phyloP scores from a whole-genome alignment of 306 rosid genomes.

The Castanea mollissima region DNA sequence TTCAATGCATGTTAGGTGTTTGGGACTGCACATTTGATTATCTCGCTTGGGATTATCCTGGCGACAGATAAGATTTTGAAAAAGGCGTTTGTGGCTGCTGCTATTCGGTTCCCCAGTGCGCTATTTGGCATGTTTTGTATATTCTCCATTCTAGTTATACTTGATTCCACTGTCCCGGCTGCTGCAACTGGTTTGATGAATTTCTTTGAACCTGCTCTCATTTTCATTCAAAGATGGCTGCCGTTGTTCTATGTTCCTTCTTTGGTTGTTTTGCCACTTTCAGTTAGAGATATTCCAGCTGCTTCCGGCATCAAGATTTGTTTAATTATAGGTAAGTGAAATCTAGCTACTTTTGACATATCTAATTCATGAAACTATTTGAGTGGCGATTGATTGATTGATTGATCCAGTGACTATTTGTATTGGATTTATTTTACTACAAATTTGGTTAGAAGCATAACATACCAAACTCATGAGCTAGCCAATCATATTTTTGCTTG shows the following conservation, averaged over 20 bases:
- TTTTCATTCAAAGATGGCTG: constrained; percentile 94
- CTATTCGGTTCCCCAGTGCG: constrained; percentile 88
- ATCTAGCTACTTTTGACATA: not conserved
- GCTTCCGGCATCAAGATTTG: constrained; percentile 86
- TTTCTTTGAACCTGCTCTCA: constrained; percentile 81
- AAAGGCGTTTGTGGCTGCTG: constrained; percentile 65
- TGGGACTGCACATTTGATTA: constrained; percentile 55
- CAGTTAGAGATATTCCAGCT: constrained; percentile 77
- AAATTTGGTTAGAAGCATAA: not conserved
- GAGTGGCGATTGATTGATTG: not conserved
- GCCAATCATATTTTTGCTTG: not conserved
- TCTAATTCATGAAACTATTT: not conserved
- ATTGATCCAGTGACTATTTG: not conserved
- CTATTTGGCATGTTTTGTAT: constrained; percentile 97
- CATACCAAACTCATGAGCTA: not conserved
- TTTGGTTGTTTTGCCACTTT: constrained; percentile 80
- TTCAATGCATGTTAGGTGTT: constrained; percentile 43
- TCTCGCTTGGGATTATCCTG: constrained; percentile 70
- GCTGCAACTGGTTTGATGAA: constrained; percentile 62
- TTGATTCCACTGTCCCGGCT: constrained; percentile 65
- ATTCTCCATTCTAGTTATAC: constrained; percentile 60
- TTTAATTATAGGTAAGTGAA: constrained; percentile 60
- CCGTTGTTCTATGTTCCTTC: constrained; percentile 93
- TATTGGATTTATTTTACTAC: not conserved
- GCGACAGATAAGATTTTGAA: constrained; percentile 63